Base-by-base conservation (phyloP, 352 stramenopile genomes). In the Phytophthora palmivora region DNA sequence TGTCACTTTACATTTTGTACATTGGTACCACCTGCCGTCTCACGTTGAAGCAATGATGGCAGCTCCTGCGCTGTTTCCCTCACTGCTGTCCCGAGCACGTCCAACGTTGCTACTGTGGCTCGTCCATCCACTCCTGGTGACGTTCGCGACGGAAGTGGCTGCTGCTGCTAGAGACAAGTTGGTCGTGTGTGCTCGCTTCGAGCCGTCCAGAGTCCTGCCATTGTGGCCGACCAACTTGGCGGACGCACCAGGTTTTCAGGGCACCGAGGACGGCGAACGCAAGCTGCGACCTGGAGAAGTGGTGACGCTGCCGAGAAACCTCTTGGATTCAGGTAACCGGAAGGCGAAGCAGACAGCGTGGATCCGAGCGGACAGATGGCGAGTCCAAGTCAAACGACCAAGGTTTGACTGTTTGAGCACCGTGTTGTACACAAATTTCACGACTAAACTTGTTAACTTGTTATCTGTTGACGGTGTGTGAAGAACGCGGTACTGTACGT, bases 51-150 rank as follows among this genome's bases (percentile, higher is more conserved):
- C 0, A 16, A 22, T 37, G 43, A 38, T 28, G 12, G 10, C 19
- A 73, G 67, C 54, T 70, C 30, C 16, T 76, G 43, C 53, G 68
- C 0, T 78, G 70, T 55, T 82, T 79, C 63, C 74, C 74, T 21
- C 74, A 82, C 46, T 82, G 74, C 54, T 82, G 74, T 38, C 70
- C 70, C 15, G 63, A 70, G 19, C 74, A 82, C 51, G 43, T 67
- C 5, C 42, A 50, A 24, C 67, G 74, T 3, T 70, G 70, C 28
- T 82, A 82, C 54, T 79, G 74, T 50, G 70, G 67, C 19, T 63
- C 51, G 18, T 76, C 70, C 21, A 15, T 82, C 6, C 64, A 81
- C 45, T 81, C 1, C 52, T 58, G 16, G 60, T 70, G 33, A 68
- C 60, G 12, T 71, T 76, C 26, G 16, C 30, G 1, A 26, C 36